Base-by-base conservation (phyloP, 2,329 filamentous ascomycete species). In the Colletotrichum godetiae region DNA sequence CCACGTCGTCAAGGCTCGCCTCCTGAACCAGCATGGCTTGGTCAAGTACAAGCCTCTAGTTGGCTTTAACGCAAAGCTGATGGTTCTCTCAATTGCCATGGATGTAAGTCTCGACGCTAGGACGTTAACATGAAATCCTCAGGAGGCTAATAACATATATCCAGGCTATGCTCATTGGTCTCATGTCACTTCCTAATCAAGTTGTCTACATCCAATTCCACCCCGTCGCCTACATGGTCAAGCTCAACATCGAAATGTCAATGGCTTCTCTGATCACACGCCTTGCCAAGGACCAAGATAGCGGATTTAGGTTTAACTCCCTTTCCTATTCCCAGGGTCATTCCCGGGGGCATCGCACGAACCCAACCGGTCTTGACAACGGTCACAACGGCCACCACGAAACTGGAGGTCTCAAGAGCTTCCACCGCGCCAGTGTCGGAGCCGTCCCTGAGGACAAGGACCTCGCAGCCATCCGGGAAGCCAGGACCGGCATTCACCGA, bases 221-320 rank as follows among this genome's bases (percentile, higher is more conserved):
- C 68, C 87, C 87, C 0, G 79, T 88, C 4, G 86, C 86, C 13
- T 89, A 88, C 75, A 82, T 86, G n/a, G 86, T 88, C 59, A 89
- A 89, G 69, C 81, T 89, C 49, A 86, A 88, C 75, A 88, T 89
- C 74, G 87, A 89, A 76, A 85, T 89, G 83, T 84, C 84, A 13
- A 88, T 89, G 86, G 86, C 87, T 62, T 84, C 85, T 46, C 83
- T 89, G 29, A 88, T 89, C 74, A 84, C 79, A 49, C 83, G 82
- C 64, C 73, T 75, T 10, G 62, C 73, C 10, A 69, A 71, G 49
- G 70, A 62, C 24, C 61, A 60, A 5, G 73, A 75, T n/a, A 71
- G 62, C 19, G 42, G 70, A 4, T 65, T 67, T 10, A 22, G 42
- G 15, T 67, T 75, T 46, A 61, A 67, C 62, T 75, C 73, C 3